Percentiles rank a stretch among this genome's conserved stretches.
Conservation (phyloP, 2,329 filamentous ascomycete species). For the Whalleya microplaca region DNA sequence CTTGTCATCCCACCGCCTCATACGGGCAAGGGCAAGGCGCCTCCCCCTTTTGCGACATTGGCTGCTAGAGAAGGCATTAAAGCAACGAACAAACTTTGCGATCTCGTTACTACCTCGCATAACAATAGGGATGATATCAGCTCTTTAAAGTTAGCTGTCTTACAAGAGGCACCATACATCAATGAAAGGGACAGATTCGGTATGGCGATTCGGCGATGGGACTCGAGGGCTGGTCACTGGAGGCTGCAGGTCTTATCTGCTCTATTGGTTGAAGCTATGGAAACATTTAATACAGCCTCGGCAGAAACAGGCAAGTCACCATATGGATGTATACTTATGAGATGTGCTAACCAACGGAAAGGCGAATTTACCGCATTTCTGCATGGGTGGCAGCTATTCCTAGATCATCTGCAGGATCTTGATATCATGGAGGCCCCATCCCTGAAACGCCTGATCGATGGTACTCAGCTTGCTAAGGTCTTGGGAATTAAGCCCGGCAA, state of each 20-base stretch:
- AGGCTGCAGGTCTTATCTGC: slow-evolving; percentile 70
- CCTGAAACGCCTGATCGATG: slow-evolving; percentile 71
- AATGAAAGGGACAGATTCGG: slow-evolving; percentile 67
- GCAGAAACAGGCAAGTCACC: slow-evolving; percentile 44
- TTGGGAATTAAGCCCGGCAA: slow-evolving; percentile 72
- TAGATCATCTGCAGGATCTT: slow-evolving; percentile 58
- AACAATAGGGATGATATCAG: slow-evolving; percentile 67
- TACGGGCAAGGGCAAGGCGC: slow-evolving; percentile 51
- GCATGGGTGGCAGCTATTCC: slow-evolving; percentile 55
- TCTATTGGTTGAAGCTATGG: slow-evolving; percentile 65
- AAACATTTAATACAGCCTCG: slow-evolving; percentile 41
- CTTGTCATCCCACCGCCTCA: slow-evolving; percentile 46
- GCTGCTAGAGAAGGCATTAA: slow-evolving; percentile 80
- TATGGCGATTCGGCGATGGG: slow-evolving; percentile 76
- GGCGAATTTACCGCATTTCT: slow-evolving; percentile 44
- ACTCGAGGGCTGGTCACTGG: slow-evolving; percentile 66
- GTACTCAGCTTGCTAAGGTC: slow-evolving; percentile 70
- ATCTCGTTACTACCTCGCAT: slow-evolving; percentile 67
- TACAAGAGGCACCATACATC: slow-evolving; percentile 48
- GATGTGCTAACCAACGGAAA: slow-evolving; percentile 20
- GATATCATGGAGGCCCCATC: slow-evolving; percentile 61
- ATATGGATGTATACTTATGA: not conserved
- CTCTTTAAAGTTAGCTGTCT: slow-evolving; percentile 59
- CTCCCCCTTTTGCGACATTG: slow-evolving; percentile 62
- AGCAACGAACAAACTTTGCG: slow-evolving; percentile 74